Base-by-base conservation (phyloP, 2,329 filamentous ascomycete genomes). In the Phoma sp. region DNA sequence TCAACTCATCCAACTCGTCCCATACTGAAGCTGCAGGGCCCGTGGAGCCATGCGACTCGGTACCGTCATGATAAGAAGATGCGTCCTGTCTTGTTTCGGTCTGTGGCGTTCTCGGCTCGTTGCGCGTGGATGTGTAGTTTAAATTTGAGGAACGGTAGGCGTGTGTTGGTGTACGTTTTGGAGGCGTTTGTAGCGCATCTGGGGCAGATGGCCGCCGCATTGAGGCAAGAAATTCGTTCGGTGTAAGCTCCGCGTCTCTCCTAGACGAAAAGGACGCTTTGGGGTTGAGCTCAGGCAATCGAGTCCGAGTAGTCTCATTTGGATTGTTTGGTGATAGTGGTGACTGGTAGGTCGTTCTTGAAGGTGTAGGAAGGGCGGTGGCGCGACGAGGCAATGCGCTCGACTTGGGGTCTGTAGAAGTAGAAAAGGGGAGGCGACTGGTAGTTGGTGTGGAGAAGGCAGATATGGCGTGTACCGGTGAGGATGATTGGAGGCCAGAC, bases 1-100 rank as follows among this genome's bases (percentile, higher is more conserved):
- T 98, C 41, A 99, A 79, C 62, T 98, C 95, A 66, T 98, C 95
- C 25, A 99, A 79, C 75, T 99, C 95, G 72, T 98, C 95, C 95
- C 95, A 99, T 2, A 99, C 91, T 0, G 92, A 97, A 2, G 92
- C 96, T 12, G 93, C 91, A 1, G 91, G 92, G 1, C 89, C 92
- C 0, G 91, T 95, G 0, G 95, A 98, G 27, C 89, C 83, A 31
- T 90, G 94, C 0, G 95, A 98, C 67, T 95, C 92, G 0, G 92
- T 93, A 22, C 68, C 73, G 22, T 74, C 73, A 9, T 67, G 65
- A 13, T 68, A 68, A 17, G 73, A 74, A 3, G 61, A 61, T 9
- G 60, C 57, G 43, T 74, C 70, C n/a, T 61, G 65, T 13, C 61
- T 62, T 2, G 62, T 53, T 13, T 72, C 73, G 25, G 62, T 55